Evolutionary conservation across 1,284 basidiomycete genomes (phyloP).

Genomic region (Ganoderma leucocontextum): DNA sequence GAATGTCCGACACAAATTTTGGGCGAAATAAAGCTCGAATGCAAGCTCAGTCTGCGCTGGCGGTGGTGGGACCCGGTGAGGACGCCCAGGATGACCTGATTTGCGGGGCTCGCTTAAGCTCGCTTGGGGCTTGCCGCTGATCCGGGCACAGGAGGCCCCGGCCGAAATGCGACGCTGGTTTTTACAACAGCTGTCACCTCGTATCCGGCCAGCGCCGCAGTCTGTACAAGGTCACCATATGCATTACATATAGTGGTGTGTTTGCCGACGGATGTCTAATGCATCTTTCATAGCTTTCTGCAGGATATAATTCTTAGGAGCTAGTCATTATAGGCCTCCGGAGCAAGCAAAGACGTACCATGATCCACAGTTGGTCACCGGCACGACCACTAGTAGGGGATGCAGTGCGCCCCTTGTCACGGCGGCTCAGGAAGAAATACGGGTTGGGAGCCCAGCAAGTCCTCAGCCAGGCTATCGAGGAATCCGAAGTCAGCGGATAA

Average conservation of each 20-base stretch:
- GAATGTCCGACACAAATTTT: no score
- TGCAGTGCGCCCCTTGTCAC: not conserved
- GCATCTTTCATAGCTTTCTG: not conserved
- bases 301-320: not conserved
- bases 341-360: not conserved
- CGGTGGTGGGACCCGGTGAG: no score
- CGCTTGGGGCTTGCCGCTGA: no score
- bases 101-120: no score
- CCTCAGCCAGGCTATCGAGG: not conserved
- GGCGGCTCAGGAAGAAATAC: not conserved
- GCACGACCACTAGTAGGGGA: not conserved
- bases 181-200: no score
- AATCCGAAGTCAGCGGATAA: not conserved
- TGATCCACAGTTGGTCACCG: not conserved
- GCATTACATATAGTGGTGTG: not conserved
- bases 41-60: no score
- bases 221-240: no score
- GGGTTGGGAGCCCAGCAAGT: not conserved
- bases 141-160: no score
- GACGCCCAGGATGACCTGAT: no score
- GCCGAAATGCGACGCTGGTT: no score
- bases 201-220: no score
- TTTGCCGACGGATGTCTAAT: not conserved
- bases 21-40: no score
- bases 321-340: not conserved